Evolutionary conservation across 1,139 yeast genomes (phyloP).

Genomic region (Blastobotrys ciferrii): DNA sequence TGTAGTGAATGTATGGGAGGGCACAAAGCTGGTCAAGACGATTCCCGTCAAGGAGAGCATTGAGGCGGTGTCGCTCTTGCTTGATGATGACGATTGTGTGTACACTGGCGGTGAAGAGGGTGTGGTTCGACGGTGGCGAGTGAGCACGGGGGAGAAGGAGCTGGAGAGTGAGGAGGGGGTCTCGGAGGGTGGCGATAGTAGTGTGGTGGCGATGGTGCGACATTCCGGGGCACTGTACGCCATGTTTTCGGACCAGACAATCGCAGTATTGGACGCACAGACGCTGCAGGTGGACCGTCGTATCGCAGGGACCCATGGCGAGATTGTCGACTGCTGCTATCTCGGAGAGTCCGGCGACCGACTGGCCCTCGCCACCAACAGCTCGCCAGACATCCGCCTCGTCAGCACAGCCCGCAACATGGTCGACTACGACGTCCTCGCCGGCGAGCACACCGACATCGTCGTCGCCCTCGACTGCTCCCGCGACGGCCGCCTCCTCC

Average conservation of each 20-base stretch:
- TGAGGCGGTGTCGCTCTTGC: slow-evolving; percentile 71
- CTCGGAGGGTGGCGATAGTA: slow-evolving; percentile 53
- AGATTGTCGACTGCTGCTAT: slow-evolving; percentile 77
- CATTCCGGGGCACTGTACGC: slow-evolving; percentile 32
- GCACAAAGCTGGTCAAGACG: slow-evolving; percentile 59
- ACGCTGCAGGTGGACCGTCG: slow-evolving; percentile 51
- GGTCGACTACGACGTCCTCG: slow-evolving; percentile 60
- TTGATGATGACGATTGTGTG: slow-evolving; percentile 38
- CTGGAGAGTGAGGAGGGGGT: slow-evolving; percentile 13
- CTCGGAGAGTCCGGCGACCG: slow-evolving; percentile 52
- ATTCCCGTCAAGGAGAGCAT: slow-evolving; percentile 73
- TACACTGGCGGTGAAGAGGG: slow-evolving; percentile 86
- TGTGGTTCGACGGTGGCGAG: slow-evolving; percentile 60
- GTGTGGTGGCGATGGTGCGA: slow-evolving; percentile 47
- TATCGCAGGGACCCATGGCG: slow-evolving; percentile 93
- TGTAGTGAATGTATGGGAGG: slow-evolving; percentile 63
- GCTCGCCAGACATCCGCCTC: slow-evolving; percentile 79
- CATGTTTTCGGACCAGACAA: slow-evolving; percentile 81
- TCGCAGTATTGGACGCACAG: slow-evolving; percentile 47
- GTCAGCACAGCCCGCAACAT: slow-evolving; percentile 46
- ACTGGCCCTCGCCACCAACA: slow-evolving; percentile 84
- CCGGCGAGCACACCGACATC: slow-evolving; percentile 85
- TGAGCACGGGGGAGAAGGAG: slow-evolving; percentile 16
- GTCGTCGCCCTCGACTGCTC: slow-evolving; percentile 78
- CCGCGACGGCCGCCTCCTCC: slow-evolving; percentile 81